Evolutionary conservation across 1,284 basidiomycete species (phyloP).

Genomic region (Calocybe gambosa): DNA sequence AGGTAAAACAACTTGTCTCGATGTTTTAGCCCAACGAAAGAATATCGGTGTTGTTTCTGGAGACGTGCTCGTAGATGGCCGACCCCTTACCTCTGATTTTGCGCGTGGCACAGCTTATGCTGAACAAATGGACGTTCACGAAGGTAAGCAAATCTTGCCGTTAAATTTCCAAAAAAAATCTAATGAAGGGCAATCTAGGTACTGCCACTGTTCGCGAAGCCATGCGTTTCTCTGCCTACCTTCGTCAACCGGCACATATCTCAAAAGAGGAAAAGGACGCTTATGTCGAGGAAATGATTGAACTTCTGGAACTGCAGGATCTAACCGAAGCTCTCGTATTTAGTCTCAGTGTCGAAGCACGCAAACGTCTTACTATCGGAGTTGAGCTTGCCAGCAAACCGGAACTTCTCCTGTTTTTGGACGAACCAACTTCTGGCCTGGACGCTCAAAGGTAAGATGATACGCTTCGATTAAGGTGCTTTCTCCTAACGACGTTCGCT

Average conservation of each 20-base stretch:
- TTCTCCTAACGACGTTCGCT: neutral
- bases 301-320: slow-evolving; percentile 63
- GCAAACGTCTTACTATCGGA: slow-evolving; percentile 85
- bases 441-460: slow-evolving; percentile 56
- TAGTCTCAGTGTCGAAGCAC: slow-evolving; percentile 66
- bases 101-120: slow-evolving; percentile 77
- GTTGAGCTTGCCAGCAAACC: slow-evolving; percentile 86
- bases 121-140: slow-evolving; percentile 87
- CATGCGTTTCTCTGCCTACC: slow-evolving; percentile 82
- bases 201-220: slow-evolving; percentile 88
- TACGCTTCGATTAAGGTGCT: neutral
- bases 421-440: slow-evolving; percentile 59
- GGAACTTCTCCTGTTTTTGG: slow-evolving; percentile 73
- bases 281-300: slow-evolving; percentile 75
- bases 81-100: slow-evolving; percentile 70
- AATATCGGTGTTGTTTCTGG: slow-evolving; percentile 82
- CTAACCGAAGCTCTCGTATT: slow-evolving; percentile 59
- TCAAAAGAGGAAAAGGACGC: slow-evolving; percentile 74
- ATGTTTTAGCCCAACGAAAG: slow-evolving; percentile 85
- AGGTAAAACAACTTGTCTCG: slow-evolving; percentile 78
- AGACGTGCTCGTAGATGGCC: slow-evolving; percentile 77
- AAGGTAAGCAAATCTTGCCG: slow-evolving; percentile 30
- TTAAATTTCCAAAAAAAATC: neutral
- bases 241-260: slow-evolving; percentile 77
- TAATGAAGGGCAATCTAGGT: slow-evolving; percentile 18